These are phyloP conservation scores for Lenzites betulinus DNA, from an alignment of 768 basidiomycete genomes.

Conservation along the genomic window DNA sequence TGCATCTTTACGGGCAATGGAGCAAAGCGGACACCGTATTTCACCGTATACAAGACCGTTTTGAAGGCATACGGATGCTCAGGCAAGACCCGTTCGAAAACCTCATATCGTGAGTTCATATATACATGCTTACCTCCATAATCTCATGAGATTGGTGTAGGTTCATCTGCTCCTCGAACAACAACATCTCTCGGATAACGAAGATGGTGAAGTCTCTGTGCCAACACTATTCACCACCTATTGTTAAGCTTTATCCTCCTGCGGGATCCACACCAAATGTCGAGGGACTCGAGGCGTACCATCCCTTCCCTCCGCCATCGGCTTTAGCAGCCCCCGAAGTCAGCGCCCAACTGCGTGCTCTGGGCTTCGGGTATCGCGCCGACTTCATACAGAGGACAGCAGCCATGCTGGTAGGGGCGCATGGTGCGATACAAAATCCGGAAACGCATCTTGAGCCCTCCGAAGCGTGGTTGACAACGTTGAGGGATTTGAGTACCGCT, in stretches of 20 bases:
- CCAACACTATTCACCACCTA: slow-evolving; percentile 67
- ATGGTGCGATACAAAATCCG: slow-evolving; percentile 33
- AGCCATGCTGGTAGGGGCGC: slow-evolving; percentile 66
- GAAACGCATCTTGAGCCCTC: slow-evolving; percentile 43
- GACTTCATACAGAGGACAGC: slow-evolving; percentile 86
- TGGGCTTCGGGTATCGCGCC: slow-evolving; percentile 97
- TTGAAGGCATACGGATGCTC: slow-evolving; percentile 82
- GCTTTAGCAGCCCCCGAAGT: slow-evolving; percentile 61
- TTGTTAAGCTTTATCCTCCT: slow-evolving; percentile 53
- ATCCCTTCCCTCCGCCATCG: slow-evolving; percentile 85
- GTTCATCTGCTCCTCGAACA: slow-evolving; percentile 98
- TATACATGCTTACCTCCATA: neutral
- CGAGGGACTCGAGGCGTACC: slow-evolving; percentile 51
- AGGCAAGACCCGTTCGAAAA: slow-evolving; percentile 97
- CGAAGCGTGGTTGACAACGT: slow-evolving; percentile 59
- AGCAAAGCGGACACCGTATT: slow-evolving; percentile 74
- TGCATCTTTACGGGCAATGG: slow-evolving; percentile 77
- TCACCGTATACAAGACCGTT: slow-evolving; percentile 56
- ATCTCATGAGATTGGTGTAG: slow-evolving; percentile 30
- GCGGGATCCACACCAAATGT: slow-evolving; percentile 22
- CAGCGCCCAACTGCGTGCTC: slow-evolving; percentile 62
- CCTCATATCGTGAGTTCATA: slow-evolving; percentile 75
- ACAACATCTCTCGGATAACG: slow-evolving; percentile 93
- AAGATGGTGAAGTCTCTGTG: slow-evolving; percentile 90
- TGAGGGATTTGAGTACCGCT: slow-evolving; percentile 51